Conservation (phyloP, 495 filamentous ascomycete genomes). For the Astrothelium macrocarpum region DNA sequence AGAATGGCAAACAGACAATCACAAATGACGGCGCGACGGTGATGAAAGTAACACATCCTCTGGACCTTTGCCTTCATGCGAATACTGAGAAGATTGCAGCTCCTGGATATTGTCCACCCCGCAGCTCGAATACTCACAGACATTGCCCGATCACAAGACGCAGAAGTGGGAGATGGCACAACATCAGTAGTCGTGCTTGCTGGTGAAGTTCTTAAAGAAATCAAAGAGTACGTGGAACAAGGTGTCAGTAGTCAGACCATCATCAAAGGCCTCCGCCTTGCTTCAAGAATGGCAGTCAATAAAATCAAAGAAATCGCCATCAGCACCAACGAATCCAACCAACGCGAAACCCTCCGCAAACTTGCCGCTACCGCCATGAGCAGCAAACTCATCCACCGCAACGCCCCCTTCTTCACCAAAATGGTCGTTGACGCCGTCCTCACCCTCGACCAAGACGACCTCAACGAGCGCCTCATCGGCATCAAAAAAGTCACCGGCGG, state of each 20-base stretch:
- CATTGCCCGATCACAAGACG: constrained; percentile 96
- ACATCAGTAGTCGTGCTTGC: constrained; percentile 94
- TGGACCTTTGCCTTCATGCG: too few relatives aligned
- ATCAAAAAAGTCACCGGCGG: constrained; percentile 97
- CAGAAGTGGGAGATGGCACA: constrained; percentile 95
- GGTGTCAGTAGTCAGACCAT: constrained; percentile 96
- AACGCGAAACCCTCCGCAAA: constrained; percentile 79
- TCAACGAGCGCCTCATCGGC: constrained; percentile 96
- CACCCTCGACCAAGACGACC: constrained; percentile 91
- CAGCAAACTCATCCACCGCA: constrained; percentile 97
- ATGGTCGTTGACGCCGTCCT: constrained; percentile 98
- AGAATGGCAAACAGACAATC: constrained; percentile 90
- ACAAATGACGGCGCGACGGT: constrained; percentile 99
- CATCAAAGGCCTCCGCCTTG: constrained; percentile 88
- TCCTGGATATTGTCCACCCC: constrained; percentile 96
- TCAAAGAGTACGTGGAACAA: constrained; percentile 89
- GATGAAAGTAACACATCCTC: constrained; percentile 97
- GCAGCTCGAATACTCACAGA: constrained; percentile 96
- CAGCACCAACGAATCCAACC: constrained; percentile 73
- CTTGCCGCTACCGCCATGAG: constrained; percentile 97
- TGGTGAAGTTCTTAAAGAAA: constrained; percentile 92
- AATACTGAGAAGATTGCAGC: constrained; percentile 41
- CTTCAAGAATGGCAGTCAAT: constrained; percentile 87
- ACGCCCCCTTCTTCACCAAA: constrained; percentile 93
- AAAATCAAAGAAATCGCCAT: constrained; percentile 97